Conservation (phyloP, 768 basidiomycete genomes). For the Dacryopinax spathularia region DNA sequence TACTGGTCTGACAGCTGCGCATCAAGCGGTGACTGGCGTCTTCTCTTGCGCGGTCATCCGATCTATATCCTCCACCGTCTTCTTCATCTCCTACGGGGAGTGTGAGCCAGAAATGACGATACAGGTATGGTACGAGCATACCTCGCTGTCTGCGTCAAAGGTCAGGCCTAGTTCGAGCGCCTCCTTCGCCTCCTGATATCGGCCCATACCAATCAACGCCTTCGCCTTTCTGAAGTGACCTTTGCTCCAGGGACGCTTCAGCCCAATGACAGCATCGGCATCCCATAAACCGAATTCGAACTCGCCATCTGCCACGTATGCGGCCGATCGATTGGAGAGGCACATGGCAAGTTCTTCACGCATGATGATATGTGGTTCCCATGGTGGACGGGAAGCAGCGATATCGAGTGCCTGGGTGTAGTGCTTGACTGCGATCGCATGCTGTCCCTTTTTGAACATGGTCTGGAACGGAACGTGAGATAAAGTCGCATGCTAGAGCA, state of each 20-base stretch:
- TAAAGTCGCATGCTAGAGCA: background rate
- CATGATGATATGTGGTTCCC: slow-evolving; percentile 71
- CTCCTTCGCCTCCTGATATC: slow-evolving; percentile 61
- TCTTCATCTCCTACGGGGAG: background rate
- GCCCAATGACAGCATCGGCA: slow-evolving; percentile 74
- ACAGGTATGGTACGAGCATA: slow-evolving; percentile 20
- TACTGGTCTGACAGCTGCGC: too few species aligned
- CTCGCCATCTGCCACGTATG: slow-evolving; percentile 64
- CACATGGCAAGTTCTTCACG: slow-evolving; percentile 84
- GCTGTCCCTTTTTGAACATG: slow-evolving; percentile 62
- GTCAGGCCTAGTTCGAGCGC: slow-evolving; percentile 70
- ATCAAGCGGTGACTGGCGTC: background rate
- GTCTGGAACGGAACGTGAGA: slow-evolving; percentile 33
- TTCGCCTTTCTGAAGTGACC: slow-evolving; percentile 92
- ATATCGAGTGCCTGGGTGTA: slow-evolving; percentile 68
- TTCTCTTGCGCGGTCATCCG: background rate
- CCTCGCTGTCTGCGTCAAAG: slow-evolving; percentile 59
- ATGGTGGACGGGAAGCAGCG: slow-evolving; percentile 69
- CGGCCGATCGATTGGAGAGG: slow-evolving; percentile 82
- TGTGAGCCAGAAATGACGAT: background rate
- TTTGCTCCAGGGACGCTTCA: slow-evolving; percentile 84
- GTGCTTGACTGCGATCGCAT: slow-evolving; percentile 53
- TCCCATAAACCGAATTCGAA: slow-evolving; percentile 68
- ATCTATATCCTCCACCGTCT: background rate
- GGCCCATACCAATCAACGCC: slow-evolving; percentile 60